Evolutionary conservation across 2,329 filamentous ascomycete genomes (phyloP), one percentile per base, ranked within the genome.

Genomic region (Pseudogymnoascus sp.): DNA sequence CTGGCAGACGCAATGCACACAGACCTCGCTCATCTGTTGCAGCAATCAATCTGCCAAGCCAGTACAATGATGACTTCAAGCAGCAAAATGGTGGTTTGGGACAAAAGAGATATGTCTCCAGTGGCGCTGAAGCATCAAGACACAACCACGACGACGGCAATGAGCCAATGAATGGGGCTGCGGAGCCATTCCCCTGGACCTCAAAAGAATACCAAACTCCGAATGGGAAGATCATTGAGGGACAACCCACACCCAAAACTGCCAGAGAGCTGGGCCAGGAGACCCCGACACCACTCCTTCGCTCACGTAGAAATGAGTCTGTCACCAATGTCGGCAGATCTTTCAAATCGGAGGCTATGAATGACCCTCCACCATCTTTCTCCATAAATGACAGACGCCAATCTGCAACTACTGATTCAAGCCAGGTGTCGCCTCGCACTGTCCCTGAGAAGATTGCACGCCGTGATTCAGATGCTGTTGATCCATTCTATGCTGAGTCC

Each of bases 241-340:
- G 34, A 2, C 34, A n/a, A 7, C 36, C 59, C 6, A 61, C 59
- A 1, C 59, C 59, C 3, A 61, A 61, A 14, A 61, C 59, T 42
- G 59, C 59, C 10, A 36, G 59, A 7, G 59, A 61, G n/a, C 59
- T 61, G n/a, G 59, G 59, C n/a, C 59, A 61, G 21, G 36, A 61
- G 59, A 61, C 59, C 3, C 59, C 59, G 18, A 45, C 40, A 6
- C 21, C 40, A n/a, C 29, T 54, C 7, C 36, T 47, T 2, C 21
- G 40, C 14, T 62, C 61, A 5, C 37, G 61, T 5, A 14, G 37
- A 2, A 54, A 54, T 23, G 40, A 51, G 14, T 47, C 61, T 7
- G 40, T 51, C 23, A 45, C 39, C 7, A 14, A 42, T 18, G 36
- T 36, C 3, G 21, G 18, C 18, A 61, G 10, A 26, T 26, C 36